Evolutionary conservation across 352 stramenopile genomes (phyloP).

Genomic region (Globisporangium cylindrosporum): DNA sequence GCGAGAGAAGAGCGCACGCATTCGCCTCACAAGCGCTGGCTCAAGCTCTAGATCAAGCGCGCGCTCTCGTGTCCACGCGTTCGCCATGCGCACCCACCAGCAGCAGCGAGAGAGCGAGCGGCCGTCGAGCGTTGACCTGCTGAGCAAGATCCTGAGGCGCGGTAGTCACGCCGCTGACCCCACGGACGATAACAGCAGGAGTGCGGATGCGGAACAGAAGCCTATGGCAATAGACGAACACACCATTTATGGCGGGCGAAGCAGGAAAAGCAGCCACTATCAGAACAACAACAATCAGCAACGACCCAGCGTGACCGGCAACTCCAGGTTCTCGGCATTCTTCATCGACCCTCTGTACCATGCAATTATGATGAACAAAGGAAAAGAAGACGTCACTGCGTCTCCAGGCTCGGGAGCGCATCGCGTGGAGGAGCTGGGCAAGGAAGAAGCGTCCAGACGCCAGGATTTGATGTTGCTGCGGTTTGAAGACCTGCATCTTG

Average conservation of each 20-base stretch:
- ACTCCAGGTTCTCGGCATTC: constrained; percentile 19
- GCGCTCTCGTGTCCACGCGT: background rate
- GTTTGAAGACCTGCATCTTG: constrained; percentile 18
- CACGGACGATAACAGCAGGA: constrained; percentile 1
- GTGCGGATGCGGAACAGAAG: background rate
- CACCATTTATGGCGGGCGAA: background rate
- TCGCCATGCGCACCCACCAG: constrained; percentile 16
- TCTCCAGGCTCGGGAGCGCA: background rate
- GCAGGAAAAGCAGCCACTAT: constrained; percentile 11
- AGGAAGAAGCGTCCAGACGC: constrained; percentile 5
- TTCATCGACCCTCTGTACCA: constrained; percentile 22
- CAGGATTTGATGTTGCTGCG: constrained; percentile 11
- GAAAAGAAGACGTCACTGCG: constrained; percentile 10
- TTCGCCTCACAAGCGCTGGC: background rate
- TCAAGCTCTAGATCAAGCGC: background rate
- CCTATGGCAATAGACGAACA: background rate
- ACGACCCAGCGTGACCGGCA: constrained; percentile 12
- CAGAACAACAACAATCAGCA: constrained; percentile 17
- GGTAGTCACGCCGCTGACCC: constrained; percentile 15
- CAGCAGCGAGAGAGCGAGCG: constrained; percentile 15
- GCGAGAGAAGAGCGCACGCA: too few relatives aligned
- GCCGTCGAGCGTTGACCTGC: constrained; percentile 18
- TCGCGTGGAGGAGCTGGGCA: background rate
- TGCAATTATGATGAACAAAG: constrained; percentile 19
- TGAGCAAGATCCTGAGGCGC: constrained; percentile 25